Base-by-base conservation (phyloP, 2,329 filamentous ascomycete genomes). In the Sclerotinia borealis region DNA sequence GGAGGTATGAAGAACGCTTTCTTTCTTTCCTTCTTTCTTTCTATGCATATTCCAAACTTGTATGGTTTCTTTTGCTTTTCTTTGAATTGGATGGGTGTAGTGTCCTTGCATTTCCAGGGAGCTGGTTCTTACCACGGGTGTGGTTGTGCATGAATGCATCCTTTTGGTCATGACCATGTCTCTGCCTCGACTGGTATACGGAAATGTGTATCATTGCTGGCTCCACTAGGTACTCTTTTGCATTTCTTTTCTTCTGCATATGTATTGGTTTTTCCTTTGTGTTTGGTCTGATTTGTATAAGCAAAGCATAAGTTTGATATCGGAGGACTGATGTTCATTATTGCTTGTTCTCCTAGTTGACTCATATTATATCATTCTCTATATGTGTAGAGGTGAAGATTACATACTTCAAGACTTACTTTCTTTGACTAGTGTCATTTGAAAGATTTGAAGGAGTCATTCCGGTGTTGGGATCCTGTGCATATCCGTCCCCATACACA, bases 1-100 rank as follows among this genome's bases (percentile, higher is more conserved):
- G 67, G 67, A 68, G 67, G 67, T 68, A 68, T 63, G 67, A 48
- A 37, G 19, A 56, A 31, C 4, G 6, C 9, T 54, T 45, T 19
- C 25, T 50, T 15, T 29, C 41, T 15, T 17, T 10, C 1, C n/a
- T n/a, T 43, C 52, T 56, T 27, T 17, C 22, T 25, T 39, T 45
- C n/a, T 31, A 15, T 50, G 11, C n/a, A n/a, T n/a, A n/a, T n/a
- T n/a, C n/a, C n/a, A n/a, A n/a, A n/a, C n/a, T n/a, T n/a, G n/a
- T n/a, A n/a, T n/a, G n/a, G n/a, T n/a, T n/a, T n/a, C n/a, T 7
- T 10, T 25, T 37, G 8, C 27, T 11, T 4, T 25, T 3, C 15
- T 5, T 25, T 22, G 48, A 15, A 22, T 34, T 22, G 27, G 11
- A 45, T 17, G 19, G 25, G 10, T n/a, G 29, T 34, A 27, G 11